phyloP scores from a whole-genome alignment of 768 basidiomycete genomes.

The Boletellus sp. region DNA sequence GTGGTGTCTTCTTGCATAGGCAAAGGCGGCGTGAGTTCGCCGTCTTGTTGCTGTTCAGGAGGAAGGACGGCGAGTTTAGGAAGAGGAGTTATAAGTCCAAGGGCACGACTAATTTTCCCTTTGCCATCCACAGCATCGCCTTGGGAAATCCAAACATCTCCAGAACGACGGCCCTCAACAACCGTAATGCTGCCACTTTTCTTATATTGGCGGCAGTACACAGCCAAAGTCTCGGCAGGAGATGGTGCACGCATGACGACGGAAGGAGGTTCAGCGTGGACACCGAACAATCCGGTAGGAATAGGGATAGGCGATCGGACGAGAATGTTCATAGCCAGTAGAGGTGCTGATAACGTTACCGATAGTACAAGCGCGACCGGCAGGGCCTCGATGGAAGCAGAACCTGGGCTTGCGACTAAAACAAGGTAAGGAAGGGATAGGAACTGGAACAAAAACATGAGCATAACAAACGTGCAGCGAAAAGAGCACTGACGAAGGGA shows the following conservation, averaged over 20 bases:
- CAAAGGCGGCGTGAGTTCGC: constrained; percentile 52
- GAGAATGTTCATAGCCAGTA: constrained; percentile 59
- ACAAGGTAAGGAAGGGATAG: constrained; percentile 62
- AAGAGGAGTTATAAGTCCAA: constrained; percentile 58
- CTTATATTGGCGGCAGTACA: constrained; percentile 44
- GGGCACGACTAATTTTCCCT: constrained; percentile 53
- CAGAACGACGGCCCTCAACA: constrained; percentile 66
- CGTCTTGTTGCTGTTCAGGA: constrained; percentile 37
- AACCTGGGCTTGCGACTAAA: constrained; percentile 38
- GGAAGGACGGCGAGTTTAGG: constrained; percentile 71
- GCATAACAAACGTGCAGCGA: background rate
- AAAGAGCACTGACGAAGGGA: constrained; percentile 52
- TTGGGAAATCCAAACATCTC: constrained; percentile 70
- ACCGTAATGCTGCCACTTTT: constrained; percentile 60
- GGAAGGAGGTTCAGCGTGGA: constrained; percentile 40
- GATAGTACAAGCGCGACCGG: constrained; percentile 58
- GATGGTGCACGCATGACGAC: constrained; percentile 43
- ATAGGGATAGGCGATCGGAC: constrained; percentile 63
- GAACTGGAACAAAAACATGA: constrained; percentile 35
- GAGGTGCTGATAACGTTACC: constrained; percentile 63
- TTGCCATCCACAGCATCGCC: constrained; percentile 72
- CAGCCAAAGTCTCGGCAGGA: constrained; percentile 34
- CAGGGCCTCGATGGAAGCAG: constrained; percentile 36
- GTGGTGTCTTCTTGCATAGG: constrained; percentile 56
- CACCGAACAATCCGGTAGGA: constrained; percentile 61